phyloP scores from a whole-genome alignment of 2,329 filamentous ascomycete species.

The Microdochium trichocladiopsis region DNA sequence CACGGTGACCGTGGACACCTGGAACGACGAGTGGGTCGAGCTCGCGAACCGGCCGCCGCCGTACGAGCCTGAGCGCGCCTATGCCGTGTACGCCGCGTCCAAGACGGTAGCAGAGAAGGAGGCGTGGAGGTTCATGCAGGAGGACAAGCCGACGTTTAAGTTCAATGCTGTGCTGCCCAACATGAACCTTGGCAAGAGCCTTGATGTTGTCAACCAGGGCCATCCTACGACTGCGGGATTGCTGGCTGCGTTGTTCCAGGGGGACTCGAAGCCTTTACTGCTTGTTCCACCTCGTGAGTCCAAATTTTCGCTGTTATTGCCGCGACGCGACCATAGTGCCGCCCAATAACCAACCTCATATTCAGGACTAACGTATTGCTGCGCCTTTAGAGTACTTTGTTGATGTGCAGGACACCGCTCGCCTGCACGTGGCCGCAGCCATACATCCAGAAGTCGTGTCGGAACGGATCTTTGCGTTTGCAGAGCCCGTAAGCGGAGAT shows the following conservation, averaged over 20 bases:
- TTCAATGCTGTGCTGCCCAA: conserved; percentile 14
- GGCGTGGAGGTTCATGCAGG: conserved; percentile 11
- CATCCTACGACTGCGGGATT: conserved; percentile 5
- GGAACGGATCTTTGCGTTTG: conserved; percentile 48
- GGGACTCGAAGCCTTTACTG: neutral
- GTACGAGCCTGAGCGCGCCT: conserved; percentile 4
- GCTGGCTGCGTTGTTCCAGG: conserved; percentile 7
- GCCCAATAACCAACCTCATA: neutral
- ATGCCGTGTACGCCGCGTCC: conserved; percentile 10
- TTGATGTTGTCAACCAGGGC: conserved; percentile 9
- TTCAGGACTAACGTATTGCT: neutral
- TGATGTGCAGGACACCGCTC: conserved; percentile 39
- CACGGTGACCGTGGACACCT: conserved; percentile 8
- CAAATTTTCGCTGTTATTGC: too few species aligned
- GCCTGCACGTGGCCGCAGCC: conserved; percentile 44
- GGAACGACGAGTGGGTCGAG: conserved; percentile 10
- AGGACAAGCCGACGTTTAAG: conserved; percentile 9
- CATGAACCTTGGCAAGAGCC: conserved; percentile 11
- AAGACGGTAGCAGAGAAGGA: conserved; percentile 11
- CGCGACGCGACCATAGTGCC: neutral
- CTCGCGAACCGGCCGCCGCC: conserved; percentile 9
- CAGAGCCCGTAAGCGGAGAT: conserved; percentile 37
- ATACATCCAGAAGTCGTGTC: conserved; percentile 34
- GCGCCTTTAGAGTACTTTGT: conserved; percentile 30
- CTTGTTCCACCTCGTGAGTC: conserved; percentile 8